Evolutionary conservation across 2,329 filamentous ascomycete species (phyloP), one percentile per base, ranked within the genome.

Genomic region (Alternaria tenuissima): DNA sequence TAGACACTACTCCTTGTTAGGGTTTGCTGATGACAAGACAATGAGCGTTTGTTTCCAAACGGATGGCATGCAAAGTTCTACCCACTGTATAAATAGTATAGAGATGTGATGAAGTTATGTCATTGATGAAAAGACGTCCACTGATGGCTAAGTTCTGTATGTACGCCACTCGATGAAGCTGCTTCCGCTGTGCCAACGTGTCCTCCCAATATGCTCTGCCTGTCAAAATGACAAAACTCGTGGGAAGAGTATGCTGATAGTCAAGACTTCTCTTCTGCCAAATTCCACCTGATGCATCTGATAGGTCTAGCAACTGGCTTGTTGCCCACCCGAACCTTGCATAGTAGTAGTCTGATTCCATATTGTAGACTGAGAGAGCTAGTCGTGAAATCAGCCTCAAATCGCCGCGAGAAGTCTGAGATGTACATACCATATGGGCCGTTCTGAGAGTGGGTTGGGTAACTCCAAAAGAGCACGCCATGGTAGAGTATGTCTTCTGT

Each of bases 21-120:
- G n/a, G 41, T 54, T 55, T 55, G 52, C 52, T 55, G 14, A 39
- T 20, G 8, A 47, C 34, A 26, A 55, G 41, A 30, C 32, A 22
- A 36, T 47, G 42, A 4, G 22, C 22, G 43, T 55, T 55, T 55
- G 42, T 28, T 11, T 24, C 18, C 9, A n/a, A 53, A 43, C 24
- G n/a, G 6, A 52, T 30, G 16, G n/a, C 26, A 18, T 20, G 9
- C 18, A 26, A 8, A 9, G 12, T 26, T 52, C 20, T 26, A 36
- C 18, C 11, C 48, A 38, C 18, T 11, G 7, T 14, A 48, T 18
- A 30, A 36, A 7, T 12, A 24, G 8, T 36, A 20, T 12, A 38
- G 46, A 49, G 9, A 9, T 20, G 20, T 36, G 20, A 36, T 49
- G 14, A 24, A 4, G 7, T 11, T 8, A 7, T 24, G 32, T 38